Evolutionary conservation across 768 basidiomycete genomes (phyloP), one percentile per base, ranked within the genome.

Genomic region (Boletus huronensis): DNA sequence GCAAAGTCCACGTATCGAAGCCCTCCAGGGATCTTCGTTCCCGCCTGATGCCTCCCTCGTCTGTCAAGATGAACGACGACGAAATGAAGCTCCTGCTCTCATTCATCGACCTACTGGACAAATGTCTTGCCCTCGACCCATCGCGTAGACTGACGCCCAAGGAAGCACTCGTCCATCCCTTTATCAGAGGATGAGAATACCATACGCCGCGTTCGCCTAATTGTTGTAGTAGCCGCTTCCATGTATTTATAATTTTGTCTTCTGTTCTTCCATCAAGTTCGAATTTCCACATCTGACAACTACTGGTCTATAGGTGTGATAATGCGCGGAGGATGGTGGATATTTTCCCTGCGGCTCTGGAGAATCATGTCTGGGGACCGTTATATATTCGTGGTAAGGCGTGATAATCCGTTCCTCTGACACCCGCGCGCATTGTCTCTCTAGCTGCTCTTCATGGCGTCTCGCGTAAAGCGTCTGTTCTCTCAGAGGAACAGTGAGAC

Each of bases 21-120:
- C 86, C 94, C 11, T 77, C 81, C 6, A 77, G 89, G 47, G 96
- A 98, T 65, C 73, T 98, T 17, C 79, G 90, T 29, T 79, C 88
- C 8, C 78, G 96, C 41, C 73, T 98, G 39, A 82, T 98, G 79
- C 93, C 93, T 0, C 79, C 88, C 0, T 78, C 86, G 1, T 82
- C 83, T 0, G 82, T 84, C 34, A 90, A 91, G 72, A 73, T 92
- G 69, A 89, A 85, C 63, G 94, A 95, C 61, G 95, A 96, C 53
- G 94, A 98, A 73, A 82, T 78, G 65, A 91, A 90, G 71, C 69
- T 91, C 60, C 59, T 97, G 10, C 66, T 78, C 23, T 82, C 84
- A 6, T 97, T 99, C 64, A 81, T 96, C 46, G 95, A 98, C 69
- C 70, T 98, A 42, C 70, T 99, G 53, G 95, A 98, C 65, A 94